Evolutionary conservation across 1,284 basidiomycete genomes (phyloP).

Genomic region (Cerrena zonata): DNA sequence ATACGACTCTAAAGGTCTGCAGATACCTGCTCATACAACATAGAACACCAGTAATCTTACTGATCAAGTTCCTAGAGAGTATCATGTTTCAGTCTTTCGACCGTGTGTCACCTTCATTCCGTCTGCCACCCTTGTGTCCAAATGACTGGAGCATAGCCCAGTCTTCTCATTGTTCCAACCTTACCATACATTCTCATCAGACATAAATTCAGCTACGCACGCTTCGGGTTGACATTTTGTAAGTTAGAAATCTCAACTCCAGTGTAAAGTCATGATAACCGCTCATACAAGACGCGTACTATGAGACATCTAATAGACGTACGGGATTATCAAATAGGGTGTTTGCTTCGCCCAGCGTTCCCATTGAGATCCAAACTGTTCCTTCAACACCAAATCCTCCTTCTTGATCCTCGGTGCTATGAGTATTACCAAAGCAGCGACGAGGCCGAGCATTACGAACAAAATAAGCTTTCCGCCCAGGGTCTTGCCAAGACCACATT

Average conservation of each 20-base stretch:
- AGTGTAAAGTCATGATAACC: not conserved
- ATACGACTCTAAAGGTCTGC: too few relatives aligned
- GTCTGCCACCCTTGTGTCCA: too few relatives aligned
- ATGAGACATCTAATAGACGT: constrained; percentile 1
- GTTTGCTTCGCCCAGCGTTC: constrained; percentile 5
- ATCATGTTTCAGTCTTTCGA: too few relatives aligned
- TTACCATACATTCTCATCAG: too few relatives aligned
- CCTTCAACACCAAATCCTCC: constrained; percentile 8
- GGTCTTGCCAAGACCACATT: not conserved
- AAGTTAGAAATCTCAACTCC: not conserved
- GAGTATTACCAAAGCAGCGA: not conserved
- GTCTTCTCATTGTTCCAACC: too few relatives aligned
- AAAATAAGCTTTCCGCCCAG: not conserved
- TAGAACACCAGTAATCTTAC: too few relatives aligned
- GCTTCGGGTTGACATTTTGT: not conserved
- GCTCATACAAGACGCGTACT: too few relatives aligned
- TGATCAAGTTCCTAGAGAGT: too few relatives aligned
- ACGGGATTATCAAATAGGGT: constrained; percentile 5
- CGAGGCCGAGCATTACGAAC: not conserved
- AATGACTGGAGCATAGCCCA: too few relatives aligned
- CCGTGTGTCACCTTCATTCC: too few relatives aligned
- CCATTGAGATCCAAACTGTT: constrained; percentile 9
- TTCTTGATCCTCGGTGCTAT: not conserved
- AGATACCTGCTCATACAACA: too few relatives aligned
- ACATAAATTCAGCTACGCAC: not conserved